phyloP scores from a whole-genome alignment of 78 protist genomes.

The slime mould (Dictyostelium discoideum) region DNA sequence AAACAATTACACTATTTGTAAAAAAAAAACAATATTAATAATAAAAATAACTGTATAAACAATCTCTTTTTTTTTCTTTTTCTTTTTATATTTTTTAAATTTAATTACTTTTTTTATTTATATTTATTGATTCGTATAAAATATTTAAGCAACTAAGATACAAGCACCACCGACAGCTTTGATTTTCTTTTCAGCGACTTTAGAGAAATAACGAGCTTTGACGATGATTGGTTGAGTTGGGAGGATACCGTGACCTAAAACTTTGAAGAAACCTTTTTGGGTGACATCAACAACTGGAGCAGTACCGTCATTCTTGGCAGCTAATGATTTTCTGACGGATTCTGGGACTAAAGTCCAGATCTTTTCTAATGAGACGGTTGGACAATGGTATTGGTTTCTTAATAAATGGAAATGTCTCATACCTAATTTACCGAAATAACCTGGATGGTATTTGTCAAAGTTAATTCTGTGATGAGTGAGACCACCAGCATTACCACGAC shows the following conservation, averaged over 20 bases:
- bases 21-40: too few species aligned
- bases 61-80: too few species aligned
- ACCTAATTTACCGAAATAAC: slow-evolving; percentile 99
- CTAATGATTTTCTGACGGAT: slow-evolving; percentile 61
- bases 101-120: background rate
- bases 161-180: slow-evolving; percentile 98
- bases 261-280: slow-evolving; percentile 95
- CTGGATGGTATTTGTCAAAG: slow-evolving; percentile 99
- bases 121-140: background rate
- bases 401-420: slow-evolving; percentile 98
- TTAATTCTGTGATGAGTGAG: slow-evolving; percentile 97
- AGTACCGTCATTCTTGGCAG: slow-evolving; percentile 72
- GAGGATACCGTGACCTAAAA: slow-evolving; percentile 98
- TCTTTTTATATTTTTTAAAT: too few species aligned
- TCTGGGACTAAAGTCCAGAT: slow-evolving; percentile 96
- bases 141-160: slow-evolving; percentile 93
- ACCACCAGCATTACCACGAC: slow-evolving; percentile 99
- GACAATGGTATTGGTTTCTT: slow-evolving; percentile 87
- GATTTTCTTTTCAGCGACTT: slow-evolving; percentile 98
- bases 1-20: background rate
- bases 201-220: slow-evolving; percentile 97
- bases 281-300: slow-evolving; percentile 98
- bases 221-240: slow-evolving; percentile 98
- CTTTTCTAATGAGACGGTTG: slow-evolving; percentile 96
- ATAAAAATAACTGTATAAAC: background rate